Conservation (phyloP, 2,329 filamentous ascomycete genomes). For the Colletotrichum sp. region DNA sequence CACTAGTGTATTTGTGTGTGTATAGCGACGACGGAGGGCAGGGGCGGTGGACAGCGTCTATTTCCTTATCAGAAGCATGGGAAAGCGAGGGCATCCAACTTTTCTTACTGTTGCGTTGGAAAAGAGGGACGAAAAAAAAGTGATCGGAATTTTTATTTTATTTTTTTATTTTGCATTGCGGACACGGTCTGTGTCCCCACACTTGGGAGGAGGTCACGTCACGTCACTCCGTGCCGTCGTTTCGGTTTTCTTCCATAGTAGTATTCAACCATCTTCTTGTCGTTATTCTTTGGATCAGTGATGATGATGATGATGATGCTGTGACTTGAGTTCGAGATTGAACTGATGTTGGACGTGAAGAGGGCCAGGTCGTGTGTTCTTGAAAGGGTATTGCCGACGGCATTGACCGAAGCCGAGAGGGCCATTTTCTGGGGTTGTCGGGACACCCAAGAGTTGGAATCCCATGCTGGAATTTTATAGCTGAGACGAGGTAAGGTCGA, state of each 20-base stretch:
- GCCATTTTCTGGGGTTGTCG: no score
- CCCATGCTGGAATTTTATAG: no score
- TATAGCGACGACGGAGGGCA: neutral
- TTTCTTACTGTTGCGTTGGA: neutral
- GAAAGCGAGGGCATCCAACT: conserved; percentile 12
- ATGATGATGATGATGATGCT: neutral
- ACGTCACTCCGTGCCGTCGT: neutral
- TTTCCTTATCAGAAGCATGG: neutral
- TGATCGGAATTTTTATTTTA: neutral
- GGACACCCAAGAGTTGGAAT: no score
- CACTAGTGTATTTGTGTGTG: neutral
- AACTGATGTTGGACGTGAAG: fast-evolving
- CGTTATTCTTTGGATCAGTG: neutral
- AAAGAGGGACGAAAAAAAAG: conserved; percentile 2
- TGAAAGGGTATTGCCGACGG: no score
- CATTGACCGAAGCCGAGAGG: no score
- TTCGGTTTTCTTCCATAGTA: neutral
- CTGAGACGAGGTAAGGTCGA: no score
- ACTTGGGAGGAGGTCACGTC: neutral
- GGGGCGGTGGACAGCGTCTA: neutral
- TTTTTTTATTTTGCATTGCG: neutral
- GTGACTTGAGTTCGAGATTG: neutral
- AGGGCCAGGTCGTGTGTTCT: fast-evolving
- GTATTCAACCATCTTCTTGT: neutral
- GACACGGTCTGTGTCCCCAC: neutral